These are phyloP conservation scores for Cucurbita maxima DNA, from an alignment of 306 rosid genomes.

Conservation along the genomic window DNA sequence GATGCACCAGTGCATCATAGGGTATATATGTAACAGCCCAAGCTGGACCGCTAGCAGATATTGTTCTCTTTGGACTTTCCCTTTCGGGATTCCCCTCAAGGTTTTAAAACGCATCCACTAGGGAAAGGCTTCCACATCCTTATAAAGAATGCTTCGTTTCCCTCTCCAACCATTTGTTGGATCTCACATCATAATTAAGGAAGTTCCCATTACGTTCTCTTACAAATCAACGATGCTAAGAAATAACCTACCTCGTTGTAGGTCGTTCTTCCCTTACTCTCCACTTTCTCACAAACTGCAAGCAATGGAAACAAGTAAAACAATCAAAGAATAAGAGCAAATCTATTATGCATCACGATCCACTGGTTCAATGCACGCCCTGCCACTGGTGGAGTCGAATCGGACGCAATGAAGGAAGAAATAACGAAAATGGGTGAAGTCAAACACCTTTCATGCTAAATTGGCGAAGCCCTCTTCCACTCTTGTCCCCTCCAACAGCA, in stretches of 20 bases:
- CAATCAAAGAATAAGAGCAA: not conserved
- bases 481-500: slow-evolving; percentile 87
- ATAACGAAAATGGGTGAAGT: slow-evolving; percentile 3
- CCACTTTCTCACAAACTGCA: slow-evolving; percentile 93
- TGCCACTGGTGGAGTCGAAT: not conserved
- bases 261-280: slow-evolving; percentile 94
- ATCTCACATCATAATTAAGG: not conserved
- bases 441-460: slow-evolving; percentile 90
- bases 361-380: not conserved
- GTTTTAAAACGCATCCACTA: too few relatives aligned
- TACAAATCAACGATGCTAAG: not conserved
- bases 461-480: slow-evolving; percentile 97
- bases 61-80: too few relatives aligned
- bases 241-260: slow-evolving; percentile 71
- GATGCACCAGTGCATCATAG: not conserved
- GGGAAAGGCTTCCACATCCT: too few relatives aligned
- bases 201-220: not conserved
- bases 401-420: not conserved
- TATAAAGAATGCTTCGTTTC: too few relatives aligned
- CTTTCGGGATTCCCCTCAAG: too few relatives aligned
- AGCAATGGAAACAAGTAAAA: slow-evolving; percentile 14
- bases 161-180: too few relatives aligned
- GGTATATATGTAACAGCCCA: too few relatives aligned
- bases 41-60: too few relatives aligned
- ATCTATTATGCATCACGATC: not conserved